Evolutionary conservation across 306 rosid genomes (phyloP), one percentile per base, ranked within the genome.

Genomic region (Hippophae rhamnoides): DNA sequence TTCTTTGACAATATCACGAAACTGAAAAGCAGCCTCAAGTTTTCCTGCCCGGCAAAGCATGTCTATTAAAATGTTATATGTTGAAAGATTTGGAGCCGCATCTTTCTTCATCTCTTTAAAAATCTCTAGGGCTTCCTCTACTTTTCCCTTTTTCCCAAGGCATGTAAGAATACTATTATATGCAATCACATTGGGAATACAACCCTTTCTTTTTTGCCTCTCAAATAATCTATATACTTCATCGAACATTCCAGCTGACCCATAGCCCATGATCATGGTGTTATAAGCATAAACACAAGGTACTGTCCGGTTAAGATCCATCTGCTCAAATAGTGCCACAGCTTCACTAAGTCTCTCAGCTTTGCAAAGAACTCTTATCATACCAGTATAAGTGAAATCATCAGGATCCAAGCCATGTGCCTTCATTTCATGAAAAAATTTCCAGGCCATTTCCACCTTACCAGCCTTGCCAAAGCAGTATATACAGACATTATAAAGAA

Each of bases 191-290:
- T 76, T 81, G 0, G 95, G 98, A 73, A 87, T 87, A 65, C 95
- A 79, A 41, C 98, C 98, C 72, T 87, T 87, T 68, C 61, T 75
- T 74, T 75, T 92, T 76, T 87, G 98, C 80, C 98, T 85, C 80
- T 92, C 95, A 38, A 92, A 85, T 67, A 92, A 79, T 74, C 76
- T 68, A 72, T 85, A 87, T 7, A 89, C 95, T 83, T 87, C 86
- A 48, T 87, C 87, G 56, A 92, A 92, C 74, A 71, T 85, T 65
- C 96, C 96, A 62, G 73, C 82, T n/a, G 77, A 78, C n/a, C 95
- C 94, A 73, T 83, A 92, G 49, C 98, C 98, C 96, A 92, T 87
- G 74, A 92, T 83, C 98, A 92, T 81, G 65, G 96, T 92, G 82
- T 85, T 92, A 74, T 92, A 92, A 27, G 98, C 95, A 78, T 87